Evolutionary conservation across 495 filamentous ascomycete species (phyloP), one percentile per base, ranked within the genome.

Genomic region (Penicillium fimorum): DNA sequence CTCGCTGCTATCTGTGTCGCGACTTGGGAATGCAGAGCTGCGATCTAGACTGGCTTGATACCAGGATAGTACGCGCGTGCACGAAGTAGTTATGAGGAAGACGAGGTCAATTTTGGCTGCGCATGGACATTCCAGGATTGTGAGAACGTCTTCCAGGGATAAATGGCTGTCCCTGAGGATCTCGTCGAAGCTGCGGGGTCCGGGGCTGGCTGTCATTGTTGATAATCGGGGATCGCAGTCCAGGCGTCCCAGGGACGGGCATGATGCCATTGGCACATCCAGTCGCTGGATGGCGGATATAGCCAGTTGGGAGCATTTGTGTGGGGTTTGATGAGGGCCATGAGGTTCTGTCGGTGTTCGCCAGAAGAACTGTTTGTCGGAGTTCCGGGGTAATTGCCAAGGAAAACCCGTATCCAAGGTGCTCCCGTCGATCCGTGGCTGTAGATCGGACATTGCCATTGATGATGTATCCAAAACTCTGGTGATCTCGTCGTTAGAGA

Each of bases 31-130:
- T 20, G 33, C 49, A 10, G 49, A 11, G 49, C 49, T 51, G 35
- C 49, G 49, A 30, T 51, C 49, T 41, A 51, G 49, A 51, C 49
- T 51, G n/a, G 49, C 49, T 42, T 51, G 49, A 35, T 51, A 51
- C 49, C 49, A 51, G 10, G 49, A 51, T 24, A 51, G 49, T 13
- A 51, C 49, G 35, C 49, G 49, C 11, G 49, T 51, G 35, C 49
- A 51, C 8, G 49, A 40, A 7, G 49, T 51, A n/a, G 49, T 51
- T 13, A 51, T 25, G 20, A 51, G 49, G 33, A 51, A 51, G 18
- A 51, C 27, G n/a, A 51, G 49, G 29, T 51, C 49, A 12, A 40
- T 51, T 24, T 51, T 51, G 18, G 25, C 25, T 20, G 49, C 25
- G 49, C 49, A 51, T n/a, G 49, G 49, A 40, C 49, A 51, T 37